Base-by-base conservation (phyloP, 2,329 filamentous ascomycete species). In the Thelonectria rubi region DNA sequence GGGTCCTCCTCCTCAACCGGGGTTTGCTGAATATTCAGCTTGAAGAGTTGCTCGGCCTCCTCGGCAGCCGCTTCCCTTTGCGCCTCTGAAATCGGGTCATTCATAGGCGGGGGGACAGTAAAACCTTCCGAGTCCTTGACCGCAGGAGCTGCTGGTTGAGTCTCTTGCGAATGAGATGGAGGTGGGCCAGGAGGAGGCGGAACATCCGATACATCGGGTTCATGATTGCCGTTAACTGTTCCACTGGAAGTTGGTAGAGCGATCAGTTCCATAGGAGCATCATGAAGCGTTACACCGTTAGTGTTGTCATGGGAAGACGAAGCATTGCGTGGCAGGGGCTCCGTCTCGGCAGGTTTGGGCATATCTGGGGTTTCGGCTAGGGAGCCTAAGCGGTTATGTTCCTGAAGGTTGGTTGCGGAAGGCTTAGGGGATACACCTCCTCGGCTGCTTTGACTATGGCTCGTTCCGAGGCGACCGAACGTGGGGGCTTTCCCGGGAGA, bases 1-100 rank as follows among this genome's bases (percentile, higher is more conserved):
- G 89, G 88, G 67, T 95, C 88, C 70, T 91, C 92, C 69, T 94
- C 91, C 3, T 86, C 86, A 18, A 95, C 91, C 0, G 92, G 91
- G 40, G 90, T 88, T 66, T 91, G 91, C 64, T 89, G 85, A 53
- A 96, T 96, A 72, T 88, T 92, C 54, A 96, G 84, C 75, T 91
- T 94, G 79, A 93, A 93, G 9, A 88, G 81, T 48, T 88, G 85
- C n/a, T 89, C 87, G 5, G 77, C 78, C 45, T 88, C 86, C 51
- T 89, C 87, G 12, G 78, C 80, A 9, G 77, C 78, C 55, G 69
- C 69, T n/a, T 93, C 91, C 45, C 84, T 83, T 74, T 93, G 85
- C 8, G 91, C 91, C 73, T 90, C 87, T 0, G 91, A 90, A 60
- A 94, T 90, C 3, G 88, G 82, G 74, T 89, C 81, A 67, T 88